Base-by-base conservation (phyloP, 495 filamentous ascomycete species). In the Talaromyces liani region DNA sequence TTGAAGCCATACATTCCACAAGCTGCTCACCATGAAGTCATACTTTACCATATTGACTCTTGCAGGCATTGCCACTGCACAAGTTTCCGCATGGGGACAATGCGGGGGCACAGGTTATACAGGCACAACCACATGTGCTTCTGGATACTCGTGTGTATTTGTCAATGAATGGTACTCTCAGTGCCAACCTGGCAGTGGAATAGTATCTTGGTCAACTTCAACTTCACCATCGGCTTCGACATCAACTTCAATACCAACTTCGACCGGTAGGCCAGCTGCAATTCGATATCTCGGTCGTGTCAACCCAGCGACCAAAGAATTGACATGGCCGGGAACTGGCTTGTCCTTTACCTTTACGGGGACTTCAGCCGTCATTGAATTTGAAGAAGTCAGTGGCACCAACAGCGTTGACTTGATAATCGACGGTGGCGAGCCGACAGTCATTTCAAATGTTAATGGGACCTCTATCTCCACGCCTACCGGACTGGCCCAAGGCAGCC, bases 81-180 rank as follows among this genome's bases (percentile, higher is more conserved):
- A 58, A 33, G n/a, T 34, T 9, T 20, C 56, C 20, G 56, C 56
- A 6, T 54, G 49, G 69, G 71, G 68, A 29, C 75, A 76, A 33
- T 79, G 77, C 57, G 77, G 76, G 25, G 77, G 77, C 14, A 36
- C 29, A 4, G 74, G 68, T 5, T 79, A 77, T 59, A 67, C 65
- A 2, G 77, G 76, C 4, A 57, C 72, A 27, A 79, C 76, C 22
- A 45, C 64, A 24, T 79, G 77, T 58, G 36, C 64, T 61, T 51
- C 76, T 33, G 73, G 74, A 12, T 77, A 70, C 64, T 67, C n/a
- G 27, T 77, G 76, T 56, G 49, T 54, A 3, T 54, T 22, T 54
- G 49, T 24, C 49, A 54, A 54, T 54, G 18, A 54, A 3, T 22
- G 49, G 49, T 54, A 54, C 24, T 54, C 49, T 12, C 49, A 54